phyloP scores from a whole-genome alignment of 1,284 basidiomycete species.

The Ganoderma multipileum region DNA sequence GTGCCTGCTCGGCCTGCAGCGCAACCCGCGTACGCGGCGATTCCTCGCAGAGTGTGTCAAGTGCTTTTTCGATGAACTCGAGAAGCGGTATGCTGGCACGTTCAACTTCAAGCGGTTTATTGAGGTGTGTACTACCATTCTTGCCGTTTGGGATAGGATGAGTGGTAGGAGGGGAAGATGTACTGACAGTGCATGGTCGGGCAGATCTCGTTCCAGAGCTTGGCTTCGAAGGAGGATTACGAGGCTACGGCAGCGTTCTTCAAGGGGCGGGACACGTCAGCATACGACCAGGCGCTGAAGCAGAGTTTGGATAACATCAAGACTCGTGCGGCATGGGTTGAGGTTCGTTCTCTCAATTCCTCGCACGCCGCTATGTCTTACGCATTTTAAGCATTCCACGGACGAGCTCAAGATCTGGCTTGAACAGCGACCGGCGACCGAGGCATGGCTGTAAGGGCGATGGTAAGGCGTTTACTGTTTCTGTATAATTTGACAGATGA shows the following conservation, averaged over 20 bases:
- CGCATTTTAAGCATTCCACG: slow-evolving; percentile 6
- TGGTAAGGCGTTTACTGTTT: no score
- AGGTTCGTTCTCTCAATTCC: slow-evolving; percentile 6
- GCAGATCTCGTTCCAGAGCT: slow-evolving; percentile 62
- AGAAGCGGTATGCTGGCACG: slow-evolving; percentile 75
- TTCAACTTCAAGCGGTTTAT: slow-evolving; percentile 46
- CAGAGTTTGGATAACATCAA: slow-evolving; percentile 17
- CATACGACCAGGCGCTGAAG: slow-evolving; percentile 9
- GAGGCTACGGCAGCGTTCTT: slow-evolving; percentile 72
- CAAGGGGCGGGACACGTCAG: slow-evolving; percentile 41
- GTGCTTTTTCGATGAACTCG: slow-evolving; percentile 71
- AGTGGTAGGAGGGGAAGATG: no score
- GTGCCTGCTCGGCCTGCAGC: slow-evolving; percentile 52
- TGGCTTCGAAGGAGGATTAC: slow-evolving; percentile 79
- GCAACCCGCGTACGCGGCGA: slow-evolving; percentile 52
- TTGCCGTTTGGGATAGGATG: neutral
- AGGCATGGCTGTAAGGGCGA: neutral
- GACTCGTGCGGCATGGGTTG: slow-evolving; percentile 16
- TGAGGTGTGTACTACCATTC: slow-evolving; percentile 10
- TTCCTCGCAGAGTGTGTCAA: slow-evolving; percentile 53
- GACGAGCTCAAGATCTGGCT: slow-evolving; percentile 14
- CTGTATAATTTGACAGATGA: no score
- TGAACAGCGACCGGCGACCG: neutral
- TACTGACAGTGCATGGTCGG: neutral
- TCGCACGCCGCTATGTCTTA: neutral